Evolutionary conservation across 768 basidiomycete genomes (phyloP), one percentile per base, ranked within the genome.

Genomic region (Suillus plorans): DNA sequence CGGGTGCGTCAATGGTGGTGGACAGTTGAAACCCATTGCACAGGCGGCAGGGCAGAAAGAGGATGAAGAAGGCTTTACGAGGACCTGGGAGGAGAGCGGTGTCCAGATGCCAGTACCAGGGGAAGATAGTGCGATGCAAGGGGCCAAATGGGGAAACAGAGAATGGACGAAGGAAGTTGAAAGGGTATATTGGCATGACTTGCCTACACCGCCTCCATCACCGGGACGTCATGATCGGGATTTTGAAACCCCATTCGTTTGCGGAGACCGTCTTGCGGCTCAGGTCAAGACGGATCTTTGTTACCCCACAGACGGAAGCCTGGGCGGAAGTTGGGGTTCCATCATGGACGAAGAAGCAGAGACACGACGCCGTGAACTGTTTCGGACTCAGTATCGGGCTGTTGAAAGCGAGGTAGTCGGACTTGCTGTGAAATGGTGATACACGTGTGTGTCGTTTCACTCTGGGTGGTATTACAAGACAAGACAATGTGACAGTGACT

Each of bases 1-100:
- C 0, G 97, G 97, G 20, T 99, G 97, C 75, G 94, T 97, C 49
- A 98, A 98, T 74, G 97, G 97, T 9, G 97, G 97, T 25, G 97
- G 97, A 6, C 97, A 99, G 80, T 76, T 59, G 36, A 34, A 59
- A 42, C 42, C 58, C 25, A 59, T 59, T 42, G 58, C 41, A 28
- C 58, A 42, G 41, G 56, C 44, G 44, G 55, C 42, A 9, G 60
- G 16, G 50, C 63, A 61, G 37, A 65, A 53, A 63, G 60, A 63
- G 58, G 84, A 94, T 71, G 86, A 79, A 61, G 92, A 94, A 74
- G 91, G 90, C 10, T 88, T 87, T 70, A 68, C 76, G 64, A 79
- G 90, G 67, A 82, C 89, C 55, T 88, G 90, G 86, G 81, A 81
- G 56, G 85, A 81, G 60, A 80, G 74, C 61, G 89, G 87, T 5